Evolutionary conservation across 441 rosid species (phyloP).

Genomic region (Erysimum cheiri): DNA sequence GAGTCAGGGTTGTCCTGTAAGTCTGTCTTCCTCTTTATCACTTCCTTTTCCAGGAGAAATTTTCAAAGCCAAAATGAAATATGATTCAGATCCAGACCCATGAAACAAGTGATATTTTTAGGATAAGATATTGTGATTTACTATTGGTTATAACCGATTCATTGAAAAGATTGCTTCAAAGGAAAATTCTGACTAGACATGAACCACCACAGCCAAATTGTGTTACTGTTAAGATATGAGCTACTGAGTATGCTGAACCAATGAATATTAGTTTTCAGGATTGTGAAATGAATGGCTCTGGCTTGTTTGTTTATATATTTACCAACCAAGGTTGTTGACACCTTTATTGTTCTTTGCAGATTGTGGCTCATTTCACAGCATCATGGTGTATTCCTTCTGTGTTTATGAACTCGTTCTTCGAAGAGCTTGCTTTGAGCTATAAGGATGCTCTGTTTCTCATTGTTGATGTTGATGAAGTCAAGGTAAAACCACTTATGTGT

Average conservation of each 20-base stretch:
- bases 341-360: conserved; percentile 46
- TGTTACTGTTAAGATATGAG: not conserved
- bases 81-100: not conserved
- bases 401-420: conserved; percentile 80
- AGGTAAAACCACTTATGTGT: conserved; percentile 50
- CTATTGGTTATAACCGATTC: not conserved
- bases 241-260: not conserved
- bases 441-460: conserved; percentile 78
- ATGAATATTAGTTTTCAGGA: not conserved
- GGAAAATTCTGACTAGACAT: not conserved
- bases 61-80: conserved; percentile 5
- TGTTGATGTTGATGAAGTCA: conserved; percentile 90
- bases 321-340: not conserved
- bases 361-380: conserved; percentile 86
- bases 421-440: conserved; percentile 66
- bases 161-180: conserved; percentile 4
- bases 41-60: not conserved
- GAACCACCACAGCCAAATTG: conserved; percentile 1
- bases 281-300: not conserved
- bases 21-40: conserved; percentile 27
- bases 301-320: conserved; percentile 3
- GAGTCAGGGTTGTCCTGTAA: conserved; percentile 53
- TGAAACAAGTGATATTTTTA: not conserved
- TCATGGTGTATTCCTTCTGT: conserved; percentile 95
- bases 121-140: not conserved